Percentiles rank a stretch among this genome's conserved stretches.
These are phyloP conservation scores for Phytophthora europaea DNA, from an alignment of 352 stramenopile genomes.

Conservation along the genomic window DNA sequence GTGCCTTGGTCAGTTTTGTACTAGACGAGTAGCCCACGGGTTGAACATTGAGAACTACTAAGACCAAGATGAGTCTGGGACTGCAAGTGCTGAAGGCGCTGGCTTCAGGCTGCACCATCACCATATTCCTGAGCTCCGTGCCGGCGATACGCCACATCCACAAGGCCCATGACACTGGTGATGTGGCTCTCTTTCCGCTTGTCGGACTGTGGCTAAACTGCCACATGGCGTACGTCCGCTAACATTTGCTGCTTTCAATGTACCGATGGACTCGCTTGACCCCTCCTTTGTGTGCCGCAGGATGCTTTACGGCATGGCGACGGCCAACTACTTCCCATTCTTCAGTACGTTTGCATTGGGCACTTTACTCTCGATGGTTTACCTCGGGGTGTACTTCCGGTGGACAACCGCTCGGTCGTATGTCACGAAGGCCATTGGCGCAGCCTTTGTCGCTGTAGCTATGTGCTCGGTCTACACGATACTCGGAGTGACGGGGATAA, in stretches of 20 bases:
- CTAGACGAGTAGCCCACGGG: not conserved
- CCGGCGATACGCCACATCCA: slow-evolving; percentile 50
- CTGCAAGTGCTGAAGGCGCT: slow-evolving; percentile 6
- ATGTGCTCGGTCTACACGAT: slow-evolving; percentile 29
- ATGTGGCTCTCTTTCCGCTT: slow-evolving; percentile 47
- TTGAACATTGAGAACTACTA: not conserved
- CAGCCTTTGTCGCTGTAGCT: slow-evolving; percentile 22
- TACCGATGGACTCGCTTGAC: slow-evolving; percentile 2
- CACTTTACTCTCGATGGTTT: slow-evolving; percentile 37
- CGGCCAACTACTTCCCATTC: slow-evolving; percentile 41
- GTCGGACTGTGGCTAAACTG: slow-evolving; percentile 51
- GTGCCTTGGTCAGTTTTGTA: not conserved
- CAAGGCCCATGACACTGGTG: slow-evolving; percentile 39
- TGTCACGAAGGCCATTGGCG: slow-evolving; percentile 24
- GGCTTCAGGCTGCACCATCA: slow-evolving; percentile 1
- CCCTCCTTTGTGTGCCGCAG: slow-evolving; percentile 21
- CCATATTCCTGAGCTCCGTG: slow-evolving; percentile 47
- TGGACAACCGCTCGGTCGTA: slow-evolving; percentile 36
- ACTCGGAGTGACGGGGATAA: slow-evolving; percentile 27
- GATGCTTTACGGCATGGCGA: slow-evolving; percentile 45
- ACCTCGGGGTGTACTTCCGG: slow-evolving; percentile 41
- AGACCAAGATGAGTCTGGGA: slow-evolving; percentile 3
- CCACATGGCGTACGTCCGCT: slow-evolving; percentile 42
- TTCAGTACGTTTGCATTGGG: slow-evolving; percentile 41
- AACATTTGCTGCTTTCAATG: not conserved